Conservation (phyloP, 352 stramenopile species). For the Globisporangium emineosum region DNA sequence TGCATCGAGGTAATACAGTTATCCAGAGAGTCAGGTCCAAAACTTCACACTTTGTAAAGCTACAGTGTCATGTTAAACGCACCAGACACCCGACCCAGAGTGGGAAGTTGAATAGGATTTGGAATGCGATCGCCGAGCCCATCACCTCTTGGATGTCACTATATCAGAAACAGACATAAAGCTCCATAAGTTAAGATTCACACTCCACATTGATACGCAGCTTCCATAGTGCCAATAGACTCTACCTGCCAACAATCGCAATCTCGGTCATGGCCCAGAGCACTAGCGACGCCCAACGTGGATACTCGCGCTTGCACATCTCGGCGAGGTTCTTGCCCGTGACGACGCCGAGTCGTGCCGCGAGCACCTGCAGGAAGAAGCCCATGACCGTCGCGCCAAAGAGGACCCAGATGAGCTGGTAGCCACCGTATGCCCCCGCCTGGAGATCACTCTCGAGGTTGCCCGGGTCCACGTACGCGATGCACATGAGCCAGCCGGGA, state of each 20-base stretch:
- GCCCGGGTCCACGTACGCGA: slow-evolving; percentile 94
- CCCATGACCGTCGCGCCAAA: slow-evolving; percentile 89
- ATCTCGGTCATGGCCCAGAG: slow-evolving; percentile 94
- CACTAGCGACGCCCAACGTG: slow-evolving; percentile 63
- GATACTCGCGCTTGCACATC: slow-evolving; percentile 81
- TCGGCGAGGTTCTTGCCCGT: slow-evolving; percentile 90
- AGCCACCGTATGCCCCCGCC: slow-evolving; percentile 86
- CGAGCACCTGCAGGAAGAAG: slow-evolving; percentile 93
- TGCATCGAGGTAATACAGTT: too few species aligned
- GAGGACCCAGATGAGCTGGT: slow-evolving; percentile 92
- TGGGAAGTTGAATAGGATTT: slow-evolving; percentile 88
- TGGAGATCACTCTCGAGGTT: slow-evolving; percentile 96
- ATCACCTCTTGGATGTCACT: slow-evolving; percentile 92
- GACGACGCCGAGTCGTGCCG: slow-evolving; percentile 89
- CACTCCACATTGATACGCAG: not conserved
- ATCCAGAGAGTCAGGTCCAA: too few species aligned
- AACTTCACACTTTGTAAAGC: too few species aligned
- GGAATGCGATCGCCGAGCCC: slow-evolving; percentile 89
- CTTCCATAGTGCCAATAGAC: not conserved
- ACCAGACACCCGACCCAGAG: slow-evolving; percentile 89
- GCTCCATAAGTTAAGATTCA: not conserved
- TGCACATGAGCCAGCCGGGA: slow-evolving; percentile 90
- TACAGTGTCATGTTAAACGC: not conserved
- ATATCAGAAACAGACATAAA: not conserved
- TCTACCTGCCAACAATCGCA: slow-evolving; percentile 69